A percentile compares a stretch with the other conserved stretches of the same genome.
phyloP scores from a whole-genome alignment of 2,329 filamentous ascomycete genomes.

The Metarhizium guizhouense region DNA sequence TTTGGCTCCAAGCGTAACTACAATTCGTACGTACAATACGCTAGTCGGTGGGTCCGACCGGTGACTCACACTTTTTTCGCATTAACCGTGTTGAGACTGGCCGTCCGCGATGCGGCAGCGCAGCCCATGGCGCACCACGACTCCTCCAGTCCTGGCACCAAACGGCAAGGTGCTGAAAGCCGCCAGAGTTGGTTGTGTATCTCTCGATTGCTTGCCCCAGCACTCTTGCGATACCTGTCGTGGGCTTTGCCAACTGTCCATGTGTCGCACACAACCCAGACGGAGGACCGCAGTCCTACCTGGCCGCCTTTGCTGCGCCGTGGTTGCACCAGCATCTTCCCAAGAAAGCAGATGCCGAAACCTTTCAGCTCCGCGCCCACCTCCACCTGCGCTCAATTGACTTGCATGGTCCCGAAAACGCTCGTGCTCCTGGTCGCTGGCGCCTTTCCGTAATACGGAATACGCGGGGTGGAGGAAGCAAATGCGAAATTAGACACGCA shows the following conservation, averaged over 20 bases:
- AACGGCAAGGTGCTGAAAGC: no score
- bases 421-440: not conserved
- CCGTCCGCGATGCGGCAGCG: slow-evolving; percentile 7
- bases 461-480: not conserved
- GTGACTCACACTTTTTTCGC: slow-evolving; percentile 25
- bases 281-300: not conserved
- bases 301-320: not conserved
- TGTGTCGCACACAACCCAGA: not conserved
- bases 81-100: slow-evolving; percentile 21
- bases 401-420: not conserved
- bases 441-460: not conserved
- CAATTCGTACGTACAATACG: not conserved
- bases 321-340: not conserved
- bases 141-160: no score
- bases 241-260: not conserved
- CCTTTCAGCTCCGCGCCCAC: not conserved
- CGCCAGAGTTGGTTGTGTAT: no score
- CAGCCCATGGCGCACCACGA: not conserved
- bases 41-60: slow-evolving; percentile 17
- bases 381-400: not conserved
- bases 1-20: not conserved
- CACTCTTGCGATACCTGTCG: no score
- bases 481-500: slow-evolving; percentile 5
- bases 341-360: not conserved
- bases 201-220: no score